Evolutionary conservation across 2,329 filamentous ascomycete genomes (phyloP).

Genomic region (Trichothecium roseum): DNA sequence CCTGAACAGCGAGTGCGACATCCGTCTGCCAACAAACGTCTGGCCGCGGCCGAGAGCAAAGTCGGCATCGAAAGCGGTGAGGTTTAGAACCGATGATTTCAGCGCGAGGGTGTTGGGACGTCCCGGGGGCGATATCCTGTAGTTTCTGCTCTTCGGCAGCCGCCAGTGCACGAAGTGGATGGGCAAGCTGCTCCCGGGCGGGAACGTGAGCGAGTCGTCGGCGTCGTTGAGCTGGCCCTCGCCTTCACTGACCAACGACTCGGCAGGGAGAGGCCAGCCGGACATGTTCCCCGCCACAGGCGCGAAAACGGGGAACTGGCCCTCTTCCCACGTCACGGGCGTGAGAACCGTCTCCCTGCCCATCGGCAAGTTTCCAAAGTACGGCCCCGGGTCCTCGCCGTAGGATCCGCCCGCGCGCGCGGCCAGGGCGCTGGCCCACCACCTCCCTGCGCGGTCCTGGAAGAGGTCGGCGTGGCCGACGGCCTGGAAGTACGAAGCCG

Average conservation of each 20-base stretch:
- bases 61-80: slow-evolving; percentile 30
- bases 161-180: slow-evolving; percentile 47
- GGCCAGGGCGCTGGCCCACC: slow-evolving; percentile 19
- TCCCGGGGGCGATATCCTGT: slow-evolving; percentile 29
- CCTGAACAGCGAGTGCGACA: slow-evolving; percentile 43
- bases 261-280: slow-evolving; percentile 22
- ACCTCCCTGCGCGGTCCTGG: slow-evolving; percentile 31
- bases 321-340: slow-evolving; percentile 35
- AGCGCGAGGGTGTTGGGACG: slow-evolving; percentile 35
- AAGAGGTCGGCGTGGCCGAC: slow-evolving; percentile 35
- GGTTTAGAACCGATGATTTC: slow-evolving; percentile 37
- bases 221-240: slow-evolving; percentile 17
- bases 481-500: slow-evolving; percentile 26
- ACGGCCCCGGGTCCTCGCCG: slow-evolving; percentile 7
- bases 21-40: slow-evolving; percentile 41
- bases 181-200: slow-evolving; percentile 31
- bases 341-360: slow-evolving; percentile 41
- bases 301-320: slow-evolving; percentile 33
- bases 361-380: slow-evolving; percentile 33
- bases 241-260: slow-evolving; percentile 12
- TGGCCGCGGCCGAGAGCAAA: slow-evolving; percentile 7
- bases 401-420: slow-evolving; percentile 10
- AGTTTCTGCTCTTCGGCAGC: slow-evolving; percentile 34
- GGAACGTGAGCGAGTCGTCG: slow-evolving; percentile 35
- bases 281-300: slow-evolving; percentile 13